Base-by-base conservation (phyloP, 73 alveolate species). In the Paramecium tetraurelia region DNA sequence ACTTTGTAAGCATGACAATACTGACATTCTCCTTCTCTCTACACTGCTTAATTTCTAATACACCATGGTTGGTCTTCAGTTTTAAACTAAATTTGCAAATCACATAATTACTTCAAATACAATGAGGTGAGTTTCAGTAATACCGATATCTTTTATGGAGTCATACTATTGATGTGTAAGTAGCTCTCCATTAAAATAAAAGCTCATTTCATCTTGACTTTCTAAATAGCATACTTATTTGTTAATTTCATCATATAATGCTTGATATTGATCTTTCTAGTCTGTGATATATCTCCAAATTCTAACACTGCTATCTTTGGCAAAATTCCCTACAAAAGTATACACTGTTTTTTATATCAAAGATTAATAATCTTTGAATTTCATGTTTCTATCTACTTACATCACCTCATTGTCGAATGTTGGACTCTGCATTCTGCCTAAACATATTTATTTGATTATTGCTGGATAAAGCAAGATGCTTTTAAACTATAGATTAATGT, bases 11-110 rank as follows among this genome's bases (percentile, higher is more conserved):
- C 16, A 75, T 41, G 63, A 69, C 98, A 95, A 31, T 58, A 53
- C 68, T 95, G 95, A 59, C 98, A 95, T 84, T 95, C 93, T 18
- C 96, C 96, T 36, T 50, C 87, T 0, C 35, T 31, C 5, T 68
- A 38, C 4, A 85, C 92, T n/a, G 95, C 70, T 43, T 33, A 20
- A 80, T 80, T 80, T 46, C 90, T 41, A 14, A 80, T 63, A 43
- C 90, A 80, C 90, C 90, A 80, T 44, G 90, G 90, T 80, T 48
- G 43, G 2, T 0, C 10, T 5, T 27, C 53, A 12, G 4, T 46
- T 80, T 80, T 80, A 27, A 80, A 80, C 90, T 80, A n/a, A 22
- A 3, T 21, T 1, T 7, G 11, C 24, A 27, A 63, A 12, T 63
- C 2, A 11, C 4, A 63, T 72, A 27, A 31, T 12, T 80, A 80